Evolutionary conservation across 2,329 filamentous ascomycete species (phyloP), one percentile per base, ranked within the genome.

Genomic region (Penicillium glabrum): DNA sequence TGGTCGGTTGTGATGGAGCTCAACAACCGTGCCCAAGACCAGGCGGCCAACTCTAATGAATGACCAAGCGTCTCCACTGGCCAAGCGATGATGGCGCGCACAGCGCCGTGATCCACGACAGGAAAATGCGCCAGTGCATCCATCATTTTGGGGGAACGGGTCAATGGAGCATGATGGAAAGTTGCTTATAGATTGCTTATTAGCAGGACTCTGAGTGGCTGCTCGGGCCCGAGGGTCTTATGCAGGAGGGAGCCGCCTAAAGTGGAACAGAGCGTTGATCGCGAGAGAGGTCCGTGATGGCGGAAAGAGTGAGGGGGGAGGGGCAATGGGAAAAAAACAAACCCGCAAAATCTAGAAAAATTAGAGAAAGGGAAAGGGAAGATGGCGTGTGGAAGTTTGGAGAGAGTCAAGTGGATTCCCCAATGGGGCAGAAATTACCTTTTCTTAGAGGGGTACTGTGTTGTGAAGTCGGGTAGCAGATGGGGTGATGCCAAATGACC

Each of bases 11-110:
- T 74, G 48, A 71, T 68, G 31, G 62, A 59, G 43, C 61, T 59
- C 46, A 75, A 60, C 19, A 73, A 59, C 4, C 56, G 24, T 27
- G 70, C 72, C 72, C 73, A 75, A 39, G 66, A 64, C 48, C 66
- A 45, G 9, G 61, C 63, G 16, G 67, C 37, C 5, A 65, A 35
- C 35, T 69, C 54, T 10, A 59, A 27, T 16, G 67, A 57, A 46
- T 67, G 57, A 44, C 45, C 50, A 24, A 37, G 41, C 5, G 55
- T 53, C 56, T 65, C 61, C 37, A 66, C 51, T 29, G 56, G 54
- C 56, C 61, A 64, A 52, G 60, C 45, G 55, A 61, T 8, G 35
- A 57, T 56, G 43, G 56, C 55, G 54, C 54, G 47, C 45, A 51
- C 51, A 51, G 56, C 59, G 53, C 55, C 47, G 37, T 60, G 58